A percentile compares a stretch with the other conserved stretches of the same genome.
These are phyloP conservation scores for Pseudogymnoascus sp. DNA, from an alignment of 2,329 filamentous ascomycete genomes.

Conservation along the genomic window DNA sequence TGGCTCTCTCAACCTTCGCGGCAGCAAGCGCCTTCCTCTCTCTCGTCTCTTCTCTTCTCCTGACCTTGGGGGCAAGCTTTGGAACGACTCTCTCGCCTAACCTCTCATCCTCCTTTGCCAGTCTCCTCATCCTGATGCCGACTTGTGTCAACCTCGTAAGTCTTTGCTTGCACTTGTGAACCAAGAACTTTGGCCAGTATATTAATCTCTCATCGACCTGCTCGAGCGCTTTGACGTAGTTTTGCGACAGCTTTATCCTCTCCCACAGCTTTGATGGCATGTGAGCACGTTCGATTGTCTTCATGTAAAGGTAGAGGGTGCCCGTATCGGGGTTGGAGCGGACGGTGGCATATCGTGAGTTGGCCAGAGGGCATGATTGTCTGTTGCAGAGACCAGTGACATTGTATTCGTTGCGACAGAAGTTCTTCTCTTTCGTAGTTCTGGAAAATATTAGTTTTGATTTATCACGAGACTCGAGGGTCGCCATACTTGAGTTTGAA, in stretches of 20 bases:
- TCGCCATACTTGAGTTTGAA: slow-evolving; percentile 77
- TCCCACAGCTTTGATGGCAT: slow-evolving; percentile 92
- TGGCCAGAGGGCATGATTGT: slow-evolving; percentile 83
- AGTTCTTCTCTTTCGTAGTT: slow-evolving; percentile 79
- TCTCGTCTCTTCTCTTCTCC: slow-evolving; percentile 63
- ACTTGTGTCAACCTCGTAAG: slow-evolving; percentile 89
- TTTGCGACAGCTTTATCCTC: slow-evolving; percentile 77
- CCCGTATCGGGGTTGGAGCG: slow-evolving; percentile 73
- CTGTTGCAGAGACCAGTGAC: slow-evolving; percentile 75
- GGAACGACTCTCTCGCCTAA: slow-evolving; percentile 83
- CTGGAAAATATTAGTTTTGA: slow-evolving; percentile 31
- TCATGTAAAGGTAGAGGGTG: slow-evolving; percentile 91
- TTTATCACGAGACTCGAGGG: slow-evolving; percentile 24
- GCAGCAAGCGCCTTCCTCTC: slow-evolving; percentile 71
- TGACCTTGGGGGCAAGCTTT: slow-evolving; percentile 84
- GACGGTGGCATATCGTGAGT: slow-evolving; percentile 86
- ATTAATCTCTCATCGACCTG: slow-evolving; percentile 79
- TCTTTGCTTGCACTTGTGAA: slow-evolving; percentile 94
- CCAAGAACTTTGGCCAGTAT: slow-evolving; percentile 90
- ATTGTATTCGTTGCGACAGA: slow-evolving; percentile 94
- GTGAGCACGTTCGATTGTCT: slow-evolving; percentile 81
- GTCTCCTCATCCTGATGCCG: slow-evolving; percentile 65
- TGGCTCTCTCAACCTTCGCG: slow-evolving; percentile 90
- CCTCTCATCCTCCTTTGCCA: slow-evolving; percentile 82
- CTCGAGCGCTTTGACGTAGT: slow-evolving; percentile 82